phyloP scores from a whole-genome alignment of 225 moss, liverwort and hornwort species.

The Bryoerythrophyllum caledonicum region DNA sequence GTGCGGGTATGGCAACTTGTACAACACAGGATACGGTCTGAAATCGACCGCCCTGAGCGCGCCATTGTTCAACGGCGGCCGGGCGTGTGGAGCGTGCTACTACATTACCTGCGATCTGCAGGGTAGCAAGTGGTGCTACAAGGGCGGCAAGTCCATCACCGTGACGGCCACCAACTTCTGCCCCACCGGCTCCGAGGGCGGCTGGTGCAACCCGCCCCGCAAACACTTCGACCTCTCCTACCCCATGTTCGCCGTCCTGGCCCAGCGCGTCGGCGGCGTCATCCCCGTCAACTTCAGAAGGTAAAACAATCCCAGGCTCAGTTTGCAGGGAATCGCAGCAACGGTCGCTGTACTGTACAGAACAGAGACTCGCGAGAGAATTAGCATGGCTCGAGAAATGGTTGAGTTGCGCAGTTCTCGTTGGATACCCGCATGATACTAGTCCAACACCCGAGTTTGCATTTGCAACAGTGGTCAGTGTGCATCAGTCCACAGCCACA shows the following conservation, averaged over 20 bases:
- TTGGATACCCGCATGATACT: too few relatives aligned
- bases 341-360: too few relatives aligned
- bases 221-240: conserved; percentile 36
- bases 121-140: conserved; percentile 20
- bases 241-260: conserved; percentile 31
- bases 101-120: conserved; percentile 25
- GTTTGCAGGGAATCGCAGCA: too few relatives aligned
- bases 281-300: conserved; percentile 34
- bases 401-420: too few relatives aligned
- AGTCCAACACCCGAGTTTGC: too few relatives aligned
- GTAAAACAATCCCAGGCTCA: background rate
- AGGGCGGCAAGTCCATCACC: conserved; percentile 25
- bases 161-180: conserved; percentile 42
- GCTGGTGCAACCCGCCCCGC: conserved; percentile 33
- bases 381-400: too few relatives aligned
- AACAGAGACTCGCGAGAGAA: too few relatives aligned
- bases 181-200: conserved; percentile 26
- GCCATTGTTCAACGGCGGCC: conserved; percentile 28
- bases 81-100: conserved; percentile 45
- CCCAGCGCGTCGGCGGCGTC: conserved; percentile 21
- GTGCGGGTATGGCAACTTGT: conserved; percentile 33
- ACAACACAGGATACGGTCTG: conserved; percentile 39
- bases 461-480: too few relatives aligned
- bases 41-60: conserved; percentile 33
- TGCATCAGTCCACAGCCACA: too few relatives aligned